Evolutionary conservation across 306 rosid genomes (phyloP).

Genomic region (Pachyrhizus erosus): DNA sequence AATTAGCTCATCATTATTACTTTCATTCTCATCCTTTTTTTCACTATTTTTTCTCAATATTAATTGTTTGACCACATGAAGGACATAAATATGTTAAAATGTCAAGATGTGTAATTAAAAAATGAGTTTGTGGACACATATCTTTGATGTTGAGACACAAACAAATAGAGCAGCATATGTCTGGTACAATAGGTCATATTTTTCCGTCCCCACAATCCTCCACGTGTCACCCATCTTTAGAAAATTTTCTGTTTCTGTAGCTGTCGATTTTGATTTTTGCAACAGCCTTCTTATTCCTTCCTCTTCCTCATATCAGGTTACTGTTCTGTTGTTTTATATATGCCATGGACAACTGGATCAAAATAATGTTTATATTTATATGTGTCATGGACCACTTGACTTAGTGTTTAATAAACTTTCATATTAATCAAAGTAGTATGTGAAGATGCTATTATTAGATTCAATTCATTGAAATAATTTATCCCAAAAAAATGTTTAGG

Average conservation of each 20-base stretch:
- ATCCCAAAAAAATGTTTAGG: background rate
- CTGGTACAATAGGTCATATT: background rate
- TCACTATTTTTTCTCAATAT: background rate
- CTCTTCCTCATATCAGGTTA: background rate
- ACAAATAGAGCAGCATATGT: background rate
- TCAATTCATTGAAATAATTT: background rate
- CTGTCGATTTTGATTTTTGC: background rate
- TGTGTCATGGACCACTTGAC: background rate
- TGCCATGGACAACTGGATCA: background rate
- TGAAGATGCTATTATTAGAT: background rate
- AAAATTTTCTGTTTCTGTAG: background rate
- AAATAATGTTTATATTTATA: background rate
- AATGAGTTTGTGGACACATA: background rate
- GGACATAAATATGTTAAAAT: background rate
- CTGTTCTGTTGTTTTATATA: background rate
- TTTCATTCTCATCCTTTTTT: too few relatives aligned
- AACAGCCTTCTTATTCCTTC: background rate
- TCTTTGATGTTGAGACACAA: background rate
- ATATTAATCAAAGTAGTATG: background rate
- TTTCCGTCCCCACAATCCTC: background rate
- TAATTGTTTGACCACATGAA: background rate
- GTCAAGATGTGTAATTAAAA: background rate
- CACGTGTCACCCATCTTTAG: conserved; percentile 4
- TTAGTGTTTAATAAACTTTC: background rate
- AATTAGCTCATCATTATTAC: background rate